phyloP scores from a whole-genome alignment of 2,329 filamentous ascomycete species.

The Pseudogymnoascus sp. region DNA sequence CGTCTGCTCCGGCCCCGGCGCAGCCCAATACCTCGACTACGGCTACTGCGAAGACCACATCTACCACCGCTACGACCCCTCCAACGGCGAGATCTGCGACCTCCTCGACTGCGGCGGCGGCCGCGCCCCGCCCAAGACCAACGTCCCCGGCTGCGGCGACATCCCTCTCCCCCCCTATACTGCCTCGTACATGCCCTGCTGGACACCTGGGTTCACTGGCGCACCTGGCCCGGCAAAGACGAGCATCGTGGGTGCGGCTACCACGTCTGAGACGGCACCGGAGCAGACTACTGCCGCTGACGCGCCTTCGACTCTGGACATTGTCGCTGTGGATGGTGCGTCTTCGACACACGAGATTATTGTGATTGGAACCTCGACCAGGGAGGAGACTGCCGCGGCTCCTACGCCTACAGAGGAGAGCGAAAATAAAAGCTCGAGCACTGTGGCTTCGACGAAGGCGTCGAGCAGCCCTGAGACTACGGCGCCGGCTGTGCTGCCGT shows the following conservation, averaged over 20 bases:
- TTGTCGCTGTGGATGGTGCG: too few relatives aligned
- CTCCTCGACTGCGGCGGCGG: constrained; percentile 20
- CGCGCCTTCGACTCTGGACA: not conserved
- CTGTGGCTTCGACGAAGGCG: not conserved
- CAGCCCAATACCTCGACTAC: too few relatives aligned
- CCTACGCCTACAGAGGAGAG: not conserved
- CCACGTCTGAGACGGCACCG: not conserved
- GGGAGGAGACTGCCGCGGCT: not conserved
- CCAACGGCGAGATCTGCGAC: constrained; percentile 20
- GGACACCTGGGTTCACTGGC: not conserved
- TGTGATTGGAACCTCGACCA: too few relatives aligned
- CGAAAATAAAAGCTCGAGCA: not conserved
- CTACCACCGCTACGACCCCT: constrained; percentile 19
- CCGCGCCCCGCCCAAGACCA: not conserved
- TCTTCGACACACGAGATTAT: too few relatives aligned
- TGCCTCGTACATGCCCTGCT: not conserved
- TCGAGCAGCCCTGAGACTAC: not conserved
- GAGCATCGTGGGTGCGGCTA: not conserved
- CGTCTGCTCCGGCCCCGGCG: too few relatives aligned
- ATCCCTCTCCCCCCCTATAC: not conserved
- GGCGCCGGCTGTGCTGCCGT: not conserved
- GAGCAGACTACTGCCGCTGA: not conserved
- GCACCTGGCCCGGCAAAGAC: not conserved
- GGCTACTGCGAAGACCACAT: constrained; percentile 14
- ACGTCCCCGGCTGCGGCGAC: constrained; percentile 6